phyloP scores from a whole-genome alignment of 345 rosid genomes.

The Gossypium raimondii region DNA sequence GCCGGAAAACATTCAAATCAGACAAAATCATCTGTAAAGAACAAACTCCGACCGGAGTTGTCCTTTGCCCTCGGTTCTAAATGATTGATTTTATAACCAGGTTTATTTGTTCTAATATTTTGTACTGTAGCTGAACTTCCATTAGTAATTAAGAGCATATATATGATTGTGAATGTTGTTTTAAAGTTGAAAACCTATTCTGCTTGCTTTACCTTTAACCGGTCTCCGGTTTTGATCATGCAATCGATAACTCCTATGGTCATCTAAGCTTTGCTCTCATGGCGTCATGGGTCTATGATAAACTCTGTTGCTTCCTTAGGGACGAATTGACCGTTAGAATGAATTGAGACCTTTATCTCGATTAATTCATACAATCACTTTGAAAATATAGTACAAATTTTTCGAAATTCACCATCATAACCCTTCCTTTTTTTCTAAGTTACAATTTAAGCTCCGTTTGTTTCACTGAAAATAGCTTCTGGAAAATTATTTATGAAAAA shows the following conservation, averaged over 20 bases:
- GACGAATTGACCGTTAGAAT: not conserved
- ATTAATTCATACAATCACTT: not conserved
- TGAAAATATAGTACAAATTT: too few relatives aligned
- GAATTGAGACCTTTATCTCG: not conserved
- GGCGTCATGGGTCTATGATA: not conserved
- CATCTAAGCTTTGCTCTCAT: not conserved
- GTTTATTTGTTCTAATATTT: constrained; percentile 24
- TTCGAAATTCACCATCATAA: too few relatives aligned
- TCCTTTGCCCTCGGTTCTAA: constrained; percentile 86
- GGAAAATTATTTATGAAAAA: too few relatives aligned
- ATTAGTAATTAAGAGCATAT: constrained; percentile 1
- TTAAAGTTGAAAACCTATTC: not conserved
- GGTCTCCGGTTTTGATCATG: too few relatives aligned
- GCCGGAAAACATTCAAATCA: constrained; percentile 80
- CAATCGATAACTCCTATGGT: too few relatives aligned
- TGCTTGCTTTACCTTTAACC: not conserved
- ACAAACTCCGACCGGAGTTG: constrained; percentile 84
- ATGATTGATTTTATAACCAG: constrained; percentile 27
- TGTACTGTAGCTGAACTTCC: not conserved
- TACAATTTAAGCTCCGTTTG: too few relatives aligned
- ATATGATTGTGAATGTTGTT: not conserved
- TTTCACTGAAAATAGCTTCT: too few relatives aligned
- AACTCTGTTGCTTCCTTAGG: not conserved
- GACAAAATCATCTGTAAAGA: constrained; percentile 91
- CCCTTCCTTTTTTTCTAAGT: not conserved